Conservation (phyloP, 148 eudicot species). For the Bassia scoparia region DNA sequence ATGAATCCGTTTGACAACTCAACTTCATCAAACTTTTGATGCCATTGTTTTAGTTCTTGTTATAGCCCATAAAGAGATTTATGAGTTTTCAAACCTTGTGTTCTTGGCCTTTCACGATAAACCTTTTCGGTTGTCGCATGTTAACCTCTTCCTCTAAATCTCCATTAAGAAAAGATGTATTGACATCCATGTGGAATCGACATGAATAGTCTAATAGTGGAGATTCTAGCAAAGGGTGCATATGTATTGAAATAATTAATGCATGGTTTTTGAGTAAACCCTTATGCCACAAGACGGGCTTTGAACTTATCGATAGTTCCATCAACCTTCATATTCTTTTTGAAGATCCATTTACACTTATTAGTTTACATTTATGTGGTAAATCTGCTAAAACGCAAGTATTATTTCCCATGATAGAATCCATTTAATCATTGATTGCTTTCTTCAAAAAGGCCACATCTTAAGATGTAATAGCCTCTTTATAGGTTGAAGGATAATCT, state of each 20-base stretch:
- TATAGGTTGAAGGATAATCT: neutral
- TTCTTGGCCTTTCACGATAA: no score
- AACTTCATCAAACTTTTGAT: no score
- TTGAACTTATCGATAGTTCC: slow-evolving; percentile 3
- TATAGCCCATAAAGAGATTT: no score
- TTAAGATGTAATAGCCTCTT: neutral
- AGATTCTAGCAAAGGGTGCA: neutral
- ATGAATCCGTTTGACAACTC: no score
- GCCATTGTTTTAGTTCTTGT: no score
- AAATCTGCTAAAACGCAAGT: neutral
- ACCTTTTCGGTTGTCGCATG: no score
- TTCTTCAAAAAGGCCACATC: neutral
- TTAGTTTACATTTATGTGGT: neutral
- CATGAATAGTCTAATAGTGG: neutral
- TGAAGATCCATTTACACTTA: neutral
- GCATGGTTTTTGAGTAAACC: neutral
- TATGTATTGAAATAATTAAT: no score
- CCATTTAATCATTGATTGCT: slow-evolving; percentile 1
- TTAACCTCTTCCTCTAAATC: no score
- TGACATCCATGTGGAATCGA: no score
- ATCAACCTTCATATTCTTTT: neutral
- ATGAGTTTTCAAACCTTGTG: no score
- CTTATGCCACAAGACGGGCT: neutral
- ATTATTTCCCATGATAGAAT: neutral
- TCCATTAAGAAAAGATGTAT: no score